A percentile compares a stretch with the other conserved stretches of the same genome.
Evolutionary conservation across 352 stramenopile species (phyloP).

Genomic region (Blastocystis sp.): DNA sequence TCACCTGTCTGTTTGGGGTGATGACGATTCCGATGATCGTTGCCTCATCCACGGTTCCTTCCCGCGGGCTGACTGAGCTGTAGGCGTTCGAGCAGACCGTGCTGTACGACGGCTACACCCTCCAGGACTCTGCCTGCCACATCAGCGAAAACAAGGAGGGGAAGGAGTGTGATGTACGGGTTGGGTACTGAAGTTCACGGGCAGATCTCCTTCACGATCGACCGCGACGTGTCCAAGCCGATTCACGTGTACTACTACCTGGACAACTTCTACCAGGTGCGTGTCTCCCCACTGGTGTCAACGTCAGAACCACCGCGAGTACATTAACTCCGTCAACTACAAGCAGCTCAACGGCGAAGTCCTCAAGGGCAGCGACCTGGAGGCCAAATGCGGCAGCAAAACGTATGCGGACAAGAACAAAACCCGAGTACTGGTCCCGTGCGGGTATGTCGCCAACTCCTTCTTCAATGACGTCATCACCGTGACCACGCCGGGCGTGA

Average conservation of each 20-base stretch:
- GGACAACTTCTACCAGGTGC: slow-evolving; percentile 84
- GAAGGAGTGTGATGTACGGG: slow-evolving; percentile 72
- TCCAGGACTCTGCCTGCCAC: slow-evolving; percentile 20
- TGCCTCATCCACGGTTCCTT: not conserved
- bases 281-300: not conserved
- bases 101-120: slow-evolving; percentile 48
- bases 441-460: slow-evolving; percentile 83
- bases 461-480: slow-evolving; percentile 77
- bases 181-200: slow-evolving; percentile 75
- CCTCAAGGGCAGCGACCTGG: slow-evolving; percentile 64
- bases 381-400: slow-evolving; percentile 19
- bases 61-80: not conserved
- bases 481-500: not conserved
- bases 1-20: slow-evolving; percentile 1
- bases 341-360: slow-evolving; percentile 80
- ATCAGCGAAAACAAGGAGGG: slow-evolving; percentile 1
- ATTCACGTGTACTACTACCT: slow-evolving; percentile 85
- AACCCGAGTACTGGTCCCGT: slow-evolving; percentile 76
- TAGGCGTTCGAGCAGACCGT: slow-evolving; percentile 54
- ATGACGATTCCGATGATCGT: slow-evolving; percentile 32
- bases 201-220: slow-evolving; percentile 81
- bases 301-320: slow-evolving; percentile 79
- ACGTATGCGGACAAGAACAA: not conserved
- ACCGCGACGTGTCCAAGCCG: slow-evolving; percentile 71
- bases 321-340: slow-evolving; percentile 83